A percentile compares a stretch with the other conserved stretches of the same genome.
phyloP scores from a whole-genome alignment of 495 filamentous ascomycete genomes.

The Penicillium coprophilum region DNA sequence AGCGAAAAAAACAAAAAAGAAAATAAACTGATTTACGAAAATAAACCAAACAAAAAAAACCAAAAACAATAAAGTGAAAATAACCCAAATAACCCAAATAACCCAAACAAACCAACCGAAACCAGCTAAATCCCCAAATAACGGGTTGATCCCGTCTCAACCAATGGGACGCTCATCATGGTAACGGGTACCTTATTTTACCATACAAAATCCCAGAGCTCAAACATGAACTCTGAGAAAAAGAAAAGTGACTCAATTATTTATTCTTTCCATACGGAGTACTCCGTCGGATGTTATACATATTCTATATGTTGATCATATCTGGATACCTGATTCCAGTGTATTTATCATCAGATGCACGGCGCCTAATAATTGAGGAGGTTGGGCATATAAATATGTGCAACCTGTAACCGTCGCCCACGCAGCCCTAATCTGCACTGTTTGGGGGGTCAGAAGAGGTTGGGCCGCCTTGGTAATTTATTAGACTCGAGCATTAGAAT shows the following conservation, averaged over 20 bases:
- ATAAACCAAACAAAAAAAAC: not conserved
- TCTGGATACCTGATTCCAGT: not conserved
- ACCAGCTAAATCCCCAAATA: constrained; percentile 1
- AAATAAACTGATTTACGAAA: constrained; percentile 1
- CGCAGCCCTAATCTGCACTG: constrained; percentile 12
- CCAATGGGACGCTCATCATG: constrained; percentile 18
- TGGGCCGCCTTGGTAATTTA: constrained; percentile 25
- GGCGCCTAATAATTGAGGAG: constrained; percentile 21
- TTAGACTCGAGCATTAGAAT: constrained; percentile 6
- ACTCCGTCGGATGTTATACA: too few species aligned
- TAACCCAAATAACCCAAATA: too few species aligned
- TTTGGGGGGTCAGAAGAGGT: constrained; percentile 10
- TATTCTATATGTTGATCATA: not conserved
- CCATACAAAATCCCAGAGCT: not conserved
- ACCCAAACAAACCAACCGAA: not conserved
- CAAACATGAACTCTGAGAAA: constrained; percentile 3
- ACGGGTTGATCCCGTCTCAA: constrained; percentile 18
- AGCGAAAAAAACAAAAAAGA: not conserved
- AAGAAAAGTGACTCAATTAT: not conserved
- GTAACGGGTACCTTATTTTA: constrained; percentile 20
- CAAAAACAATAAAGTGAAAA: not conserved
- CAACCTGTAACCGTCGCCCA: constrained; percentile 24
- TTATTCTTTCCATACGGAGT: too few species aligned
- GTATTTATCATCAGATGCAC: constrained; percentile 18
- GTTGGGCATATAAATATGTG: constrained; percentile 26